Percentiles rank a stretch among this genome's conserved stretches.
phyloP scores from a whole-genome alignment of 345 rosid species.

The Viola odorata region DNA sequence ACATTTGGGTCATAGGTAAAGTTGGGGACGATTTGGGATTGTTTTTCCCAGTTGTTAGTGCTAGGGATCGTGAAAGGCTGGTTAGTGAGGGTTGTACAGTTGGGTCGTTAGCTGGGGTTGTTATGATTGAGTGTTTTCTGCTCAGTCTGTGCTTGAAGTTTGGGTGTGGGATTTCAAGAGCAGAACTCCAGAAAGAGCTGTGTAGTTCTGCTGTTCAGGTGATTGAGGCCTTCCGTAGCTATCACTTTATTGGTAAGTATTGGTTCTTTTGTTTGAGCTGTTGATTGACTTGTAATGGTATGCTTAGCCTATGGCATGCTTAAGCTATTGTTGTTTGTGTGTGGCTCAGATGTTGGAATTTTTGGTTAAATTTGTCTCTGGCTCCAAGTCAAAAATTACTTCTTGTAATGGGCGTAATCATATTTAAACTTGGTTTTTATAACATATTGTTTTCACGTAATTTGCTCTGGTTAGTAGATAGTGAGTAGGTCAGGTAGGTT shows the following conservation, averaged over 20 bases:
- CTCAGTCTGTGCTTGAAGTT: constrained; percentile 55
- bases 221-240: constrained; percentile 43
- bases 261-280: neutral
- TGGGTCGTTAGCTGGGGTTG: constrained; percentile 59
- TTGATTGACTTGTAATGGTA: neutral
- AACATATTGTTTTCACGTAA: no score
- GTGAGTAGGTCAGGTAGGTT: no score
- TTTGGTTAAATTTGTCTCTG: no score
- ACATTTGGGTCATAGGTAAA: constrained; percentile 58
- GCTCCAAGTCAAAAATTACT: no score
- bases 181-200: constrained; percentile 42
- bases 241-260: constrained; percentile 52
- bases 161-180: constrained; percentile 18
- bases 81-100: constrained; percentile 34
- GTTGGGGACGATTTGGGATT: constrained; percentile 33
- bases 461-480: no score
- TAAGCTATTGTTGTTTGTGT: no score
- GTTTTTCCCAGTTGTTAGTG: constrained; percentile 49
- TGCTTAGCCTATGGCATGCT: no score
- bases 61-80: constrained; percentile 27
- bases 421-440: no score
- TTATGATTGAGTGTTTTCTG: constrained; percentile 55
- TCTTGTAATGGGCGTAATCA: no score
- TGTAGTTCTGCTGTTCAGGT: constrained; percentile 34
- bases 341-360: no score